phyloP scores from a whole-genome alignment of 768 basidiomycete species.

The Leccinum subtestaceum region DNA sequence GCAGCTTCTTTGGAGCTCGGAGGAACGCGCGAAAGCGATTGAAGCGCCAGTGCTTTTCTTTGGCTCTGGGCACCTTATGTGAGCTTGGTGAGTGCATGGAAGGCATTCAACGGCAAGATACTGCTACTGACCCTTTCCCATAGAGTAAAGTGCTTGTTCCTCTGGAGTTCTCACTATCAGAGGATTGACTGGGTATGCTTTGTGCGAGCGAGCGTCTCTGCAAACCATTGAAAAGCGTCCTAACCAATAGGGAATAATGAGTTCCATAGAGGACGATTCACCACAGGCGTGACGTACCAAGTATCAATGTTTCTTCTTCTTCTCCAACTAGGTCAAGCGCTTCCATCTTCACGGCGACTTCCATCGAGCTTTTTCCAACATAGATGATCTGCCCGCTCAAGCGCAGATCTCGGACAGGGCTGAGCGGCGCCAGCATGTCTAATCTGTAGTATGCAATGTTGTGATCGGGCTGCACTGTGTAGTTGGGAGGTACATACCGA shows the following conservation, averaged over 20 bases:
- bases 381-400: conserved; percentile 81
- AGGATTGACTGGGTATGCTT: conserved; percentile 61
- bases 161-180: conserved; percentile 58
- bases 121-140: conserved; percentile 60
- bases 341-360: conserved; percentile 86
- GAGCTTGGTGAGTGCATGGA: neutral
- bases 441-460: conserved; percentile 39
- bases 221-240: conserved; percentile 95
- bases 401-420: conserved; percentile 63
- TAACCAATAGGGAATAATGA: conserved; percentile 23
- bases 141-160: conserved; percentile 57
- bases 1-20: conserved; percentile 68
- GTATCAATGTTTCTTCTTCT: conserved; percentile 52
- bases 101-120: neutral
- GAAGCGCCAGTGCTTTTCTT: conserved; percentile 50
- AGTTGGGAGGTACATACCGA: conserved; percentile 37
- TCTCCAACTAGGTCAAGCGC: conserved; percentile 45
- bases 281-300: conserved; percentile 44
- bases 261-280: neutral
- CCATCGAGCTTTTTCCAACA: conserved; percentile 75
- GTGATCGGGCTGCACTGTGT: neutral
- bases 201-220: conserved; percentile 64
- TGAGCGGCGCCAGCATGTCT: conserved; percentile 62
- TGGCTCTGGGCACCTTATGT: conserved; percentile 57
- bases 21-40: conserved; percentile 68